Conservation (phyloP, 352 stramenopile species). For the Globisporangium carolinianum region DNA sequence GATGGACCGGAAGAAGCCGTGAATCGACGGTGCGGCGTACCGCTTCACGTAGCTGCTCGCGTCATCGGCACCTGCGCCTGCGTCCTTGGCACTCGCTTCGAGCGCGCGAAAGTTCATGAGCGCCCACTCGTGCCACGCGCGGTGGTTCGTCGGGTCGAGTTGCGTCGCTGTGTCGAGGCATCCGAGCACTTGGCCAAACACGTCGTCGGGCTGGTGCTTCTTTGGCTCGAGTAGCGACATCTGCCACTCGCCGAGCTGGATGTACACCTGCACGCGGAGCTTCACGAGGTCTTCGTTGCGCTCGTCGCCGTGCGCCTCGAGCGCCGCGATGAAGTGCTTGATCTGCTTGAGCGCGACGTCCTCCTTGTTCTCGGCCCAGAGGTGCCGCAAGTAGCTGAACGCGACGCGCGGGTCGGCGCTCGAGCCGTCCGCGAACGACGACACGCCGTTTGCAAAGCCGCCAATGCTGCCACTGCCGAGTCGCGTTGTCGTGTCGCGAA, state of each 20-base stretch:
- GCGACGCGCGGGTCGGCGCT: conserved; percentile 70
- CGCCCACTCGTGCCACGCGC: conserved; percentile 98
- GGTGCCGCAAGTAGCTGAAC: conserved; percentile 73
- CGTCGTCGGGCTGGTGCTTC: conserved; percentile 50
- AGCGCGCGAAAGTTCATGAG: conserved; percentile 95
- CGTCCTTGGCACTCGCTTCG: conserved; percentile 53
- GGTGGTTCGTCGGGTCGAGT: conserved; percentile 90
- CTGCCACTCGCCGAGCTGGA: conserved; percentile 82
- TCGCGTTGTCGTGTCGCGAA: conserved; percentile 20
- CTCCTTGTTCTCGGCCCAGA: conserved; percentile 80
- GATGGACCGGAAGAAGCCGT: conserved; percentile 97
- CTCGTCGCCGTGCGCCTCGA: conserved; percentile 60
- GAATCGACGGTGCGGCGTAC: conserved; percentile 92
- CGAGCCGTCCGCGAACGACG: conserved; percentile 59
- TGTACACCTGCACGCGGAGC: conserved; percentile 81
- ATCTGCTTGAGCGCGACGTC: conserved; percentile 80
- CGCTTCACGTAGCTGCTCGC: conserved; percentile 37
- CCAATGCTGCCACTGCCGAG: conserved; percentile 28
- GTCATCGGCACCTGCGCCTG: conserved; percentile 7
- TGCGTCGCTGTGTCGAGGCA: conserved; percentile 80
- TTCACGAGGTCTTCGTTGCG: conserved; percentile 63
- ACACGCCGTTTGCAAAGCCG: conserved; percentile 44
- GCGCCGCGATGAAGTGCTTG: conserved; percentile 76
- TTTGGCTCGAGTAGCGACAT: conserved; percentile 68
- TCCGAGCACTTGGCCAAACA: conserved; percentile 71